Percentiles rank a stretch among this genome's conserved stretches.
These are phyloP conservation scores for Hyaloscypha hepaticicola DNA, from an alignment of 495 filamentous ascomycete species.

Conservation along the genomic window DNA sequence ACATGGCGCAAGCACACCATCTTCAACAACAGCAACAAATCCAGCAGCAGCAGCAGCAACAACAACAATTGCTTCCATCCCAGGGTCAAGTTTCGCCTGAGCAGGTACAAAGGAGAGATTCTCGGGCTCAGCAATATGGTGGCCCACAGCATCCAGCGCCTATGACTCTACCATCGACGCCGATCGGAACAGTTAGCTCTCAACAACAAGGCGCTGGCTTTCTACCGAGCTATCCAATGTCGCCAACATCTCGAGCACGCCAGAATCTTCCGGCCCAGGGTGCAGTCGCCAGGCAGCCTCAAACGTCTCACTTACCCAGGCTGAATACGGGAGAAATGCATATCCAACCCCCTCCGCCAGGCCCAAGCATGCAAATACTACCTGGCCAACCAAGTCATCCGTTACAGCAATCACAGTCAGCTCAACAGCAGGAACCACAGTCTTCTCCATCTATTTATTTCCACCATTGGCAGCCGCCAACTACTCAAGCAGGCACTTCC, in stretches of 20 bases:
- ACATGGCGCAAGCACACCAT: conserved; percentile 52
- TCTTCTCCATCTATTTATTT: conserved; percentile 78
- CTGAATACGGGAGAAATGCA: conserved; percentile 56
- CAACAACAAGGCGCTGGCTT: conserved; percentile 30
- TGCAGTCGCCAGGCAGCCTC: conserved; percentile 33
- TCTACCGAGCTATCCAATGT: conserved; percentile 36
- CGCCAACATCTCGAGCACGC: conserved; percentile 36
- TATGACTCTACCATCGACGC: conserved; percentile 35
- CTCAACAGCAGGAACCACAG: conserved; percentile 52
- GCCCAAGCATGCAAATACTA: conserved; percentile 40
- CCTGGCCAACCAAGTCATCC: conserved; percentile 37
- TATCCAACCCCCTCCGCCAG: conserved; percentile 49
- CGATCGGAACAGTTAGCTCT: conserved; percentile 26
- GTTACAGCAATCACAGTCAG: conserved; percentile 50
- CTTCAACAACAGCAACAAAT: conserved; percentile 50
- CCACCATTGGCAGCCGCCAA: conserved; percentile 87
- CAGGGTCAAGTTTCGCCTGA: conserved; percentile 47
- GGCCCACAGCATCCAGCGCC: conserved; percentile 34
- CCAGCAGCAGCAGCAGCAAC: conserved; percentile 52
- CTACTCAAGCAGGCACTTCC: conserved; percentile 50
- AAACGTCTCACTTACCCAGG: conserved; percentile 46
- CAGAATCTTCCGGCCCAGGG: conserved; percentile 30
- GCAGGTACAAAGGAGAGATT: conserved; percentile 47
- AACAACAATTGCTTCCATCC: conserved; percentile 51
- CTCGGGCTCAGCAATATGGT: conserved; percentile 36